Conservation (phyloP, 257 asterid genomes). For the Eucommia ulmoides region DNA sequence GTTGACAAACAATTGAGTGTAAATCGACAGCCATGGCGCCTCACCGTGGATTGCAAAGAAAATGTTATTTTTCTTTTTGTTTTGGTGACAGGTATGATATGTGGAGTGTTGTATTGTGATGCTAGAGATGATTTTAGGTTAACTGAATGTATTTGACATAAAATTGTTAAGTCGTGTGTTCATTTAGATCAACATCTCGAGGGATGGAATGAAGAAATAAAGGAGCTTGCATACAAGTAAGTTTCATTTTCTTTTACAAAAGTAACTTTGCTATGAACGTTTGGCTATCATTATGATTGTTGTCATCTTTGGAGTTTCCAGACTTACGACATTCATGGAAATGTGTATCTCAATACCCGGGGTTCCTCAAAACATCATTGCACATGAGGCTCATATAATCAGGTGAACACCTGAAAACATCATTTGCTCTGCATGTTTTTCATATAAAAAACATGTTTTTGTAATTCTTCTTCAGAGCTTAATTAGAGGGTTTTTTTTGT, state of each 20-base stretch:
- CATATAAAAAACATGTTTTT: too few relatives aligned
- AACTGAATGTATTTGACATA: conserved; percentile 86
- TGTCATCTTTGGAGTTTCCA: conserved; percentile 20
- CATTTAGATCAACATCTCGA: conserved; percentile 84
- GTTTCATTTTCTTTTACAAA: too few relatives aligned
- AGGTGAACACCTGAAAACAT: too few relatives aligned
- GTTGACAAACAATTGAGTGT: too few relatives aligned
- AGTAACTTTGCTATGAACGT: too few relatives aligned
- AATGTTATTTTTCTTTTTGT: too few relatives aligned
- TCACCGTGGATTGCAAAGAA: too few relatives aligned
- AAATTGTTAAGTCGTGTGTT: conserved; percentile 64
- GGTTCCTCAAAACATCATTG: too few relatives aligned
- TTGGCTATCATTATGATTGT: conserved; percentile 3
- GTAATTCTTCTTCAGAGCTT: too few relatives aligned
- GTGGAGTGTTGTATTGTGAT: conserved; percentile 95
- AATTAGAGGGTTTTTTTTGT: too few relatives aligned
- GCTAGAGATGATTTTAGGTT: conserved; percentile 84
- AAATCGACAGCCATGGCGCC: too few relatives aligned
- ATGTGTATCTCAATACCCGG: conserved; percentile 92
- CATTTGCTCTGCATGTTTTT: too few relatives aligned
- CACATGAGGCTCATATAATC: conserved; percentile 33
- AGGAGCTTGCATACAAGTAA: conserved; percentile 93
- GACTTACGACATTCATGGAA: conserved; percentile 95
- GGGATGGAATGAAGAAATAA: conserved; percentile 86
- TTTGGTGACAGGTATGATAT: conserved; percentile 86